Conservation (phyloP, 257 asterid genomes). For the Anisodus acutangulus region DNA sequence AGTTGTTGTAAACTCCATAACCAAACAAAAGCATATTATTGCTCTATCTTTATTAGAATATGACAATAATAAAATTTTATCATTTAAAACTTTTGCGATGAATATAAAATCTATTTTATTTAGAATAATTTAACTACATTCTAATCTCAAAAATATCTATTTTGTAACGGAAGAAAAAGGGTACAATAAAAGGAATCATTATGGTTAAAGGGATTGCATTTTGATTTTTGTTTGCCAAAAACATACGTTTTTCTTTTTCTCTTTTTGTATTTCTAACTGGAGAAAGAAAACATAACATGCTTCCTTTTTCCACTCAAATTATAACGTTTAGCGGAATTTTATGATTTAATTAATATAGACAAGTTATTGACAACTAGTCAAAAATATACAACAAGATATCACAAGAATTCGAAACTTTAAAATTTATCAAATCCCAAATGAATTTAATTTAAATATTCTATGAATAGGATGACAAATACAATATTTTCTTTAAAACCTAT, state of each 20-base stretch:
- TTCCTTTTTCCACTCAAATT: conserved; percentile 14
- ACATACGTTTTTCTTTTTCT: not conserved
- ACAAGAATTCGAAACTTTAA: conserved; percentile 10
- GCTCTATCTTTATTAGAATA: not conserved
- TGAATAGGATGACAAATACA: not conserved
- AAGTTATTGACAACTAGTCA: not conserved
- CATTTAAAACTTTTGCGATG: not conserved
- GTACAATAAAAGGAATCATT: not conserved
- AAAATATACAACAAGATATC: not conserved
- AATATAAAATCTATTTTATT: not conserved
- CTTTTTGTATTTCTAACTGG: not conserved
- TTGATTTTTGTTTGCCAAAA: not conserved
- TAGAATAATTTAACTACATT: not conserved
- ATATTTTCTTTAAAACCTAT: conserved; percentile 15
- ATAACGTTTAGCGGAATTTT: conserved; percentile 19
- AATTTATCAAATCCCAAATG: not conserved
- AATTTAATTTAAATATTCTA: conserved; percentile 18
- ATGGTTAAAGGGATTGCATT: conserved; percentile 13
- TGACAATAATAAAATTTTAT: not conserved
- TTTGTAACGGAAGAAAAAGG: conserved; percentile 1
- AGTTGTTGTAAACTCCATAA: not conserved
- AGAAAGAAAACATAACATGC: not conserved
- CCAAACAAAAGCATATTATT: not conserved
- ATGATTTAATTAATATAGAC: conserved; percentile 23
- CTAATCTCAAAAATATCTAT: not conserved